phyloP scores from a whole-genome alignment of 2,329 filamentous ascomycete genomes.

The Ophiocordyceps robertsii region DNA sequence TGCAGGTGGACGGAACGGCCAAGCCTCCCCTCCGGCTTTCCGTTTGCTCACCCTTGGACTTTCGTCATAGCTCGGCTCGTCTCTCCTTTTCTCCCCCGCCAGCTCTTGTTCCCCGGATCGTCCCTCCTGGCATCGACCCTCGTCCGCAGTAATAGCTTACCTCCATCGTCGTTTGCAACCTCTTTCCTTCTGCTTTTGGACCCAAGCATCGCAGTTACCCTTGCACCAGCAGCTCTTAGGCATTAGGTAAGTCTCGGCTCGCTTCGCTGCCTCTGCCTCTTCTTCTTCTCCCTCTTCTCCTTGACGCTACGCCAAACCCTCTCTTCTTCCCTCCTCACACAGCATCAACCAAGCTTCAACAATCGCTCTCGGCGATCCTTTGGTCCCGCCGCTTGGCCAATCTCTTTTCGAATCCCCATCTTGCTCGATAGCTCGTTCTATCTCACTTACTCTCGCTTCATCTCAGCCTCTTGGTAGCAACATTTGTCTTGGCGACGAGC shows the following conservation, averaged over 20 bases:
- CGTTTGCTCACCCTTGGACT: neutral
- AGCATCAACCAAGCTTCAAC: slow-evolving; percentile 32
- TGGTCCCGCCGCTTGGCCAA: slow-evolving; percentile 9
- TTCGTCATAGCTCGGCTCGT: slow-evolving; percentile 1
- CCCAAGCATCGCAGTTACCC: slow-evolving; percentile 11
- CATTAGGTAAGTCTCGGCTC: slow-evolving; percentile 8
- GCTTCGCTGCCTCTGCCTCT: slow-evolving; percentile 4
- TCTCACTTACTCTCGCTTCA: slow-evolving; percentile 46
- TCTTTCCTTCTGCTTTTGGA: slow-evolving; percentile 5
- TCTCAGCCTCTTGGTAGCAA: slow-evolving; percentile 37
- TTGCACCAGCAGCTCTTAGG: neutral
- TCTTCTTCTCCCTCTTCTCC: slow-evolving; percentile 3
- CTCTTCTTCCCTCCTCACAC: slow-evolving; percentile 15
- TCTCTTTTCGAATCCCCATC: slow-evolving; percentile 27
- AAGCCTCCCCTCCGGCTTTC: neutral
- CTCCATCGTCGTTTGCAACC: slow-evolving; percentile 3
- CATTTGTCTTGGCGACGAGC: slow-evolving; percentile 23
- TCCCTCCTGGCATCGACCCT: slow-evolving; percentile 1
- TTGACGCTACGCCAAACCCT: slow-evolving; percentile 5
- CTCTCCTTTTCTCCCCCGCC: neutral
- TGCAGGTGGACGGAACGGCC: neutral
- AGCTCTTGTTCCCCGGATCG: neutral
- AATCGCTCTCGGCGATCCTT: slow-evolving; percentile 25
- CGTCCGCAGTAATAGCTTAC: neutral
- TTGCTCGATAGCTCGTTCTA: slow-evolving; percentile 48